Evolutionary conservation across 2,329 filamentous ascomycete genomes (phyloP), one percentile per base, ranked within the genome.

Genomic region (Myrmaecium sp.): DNA sequence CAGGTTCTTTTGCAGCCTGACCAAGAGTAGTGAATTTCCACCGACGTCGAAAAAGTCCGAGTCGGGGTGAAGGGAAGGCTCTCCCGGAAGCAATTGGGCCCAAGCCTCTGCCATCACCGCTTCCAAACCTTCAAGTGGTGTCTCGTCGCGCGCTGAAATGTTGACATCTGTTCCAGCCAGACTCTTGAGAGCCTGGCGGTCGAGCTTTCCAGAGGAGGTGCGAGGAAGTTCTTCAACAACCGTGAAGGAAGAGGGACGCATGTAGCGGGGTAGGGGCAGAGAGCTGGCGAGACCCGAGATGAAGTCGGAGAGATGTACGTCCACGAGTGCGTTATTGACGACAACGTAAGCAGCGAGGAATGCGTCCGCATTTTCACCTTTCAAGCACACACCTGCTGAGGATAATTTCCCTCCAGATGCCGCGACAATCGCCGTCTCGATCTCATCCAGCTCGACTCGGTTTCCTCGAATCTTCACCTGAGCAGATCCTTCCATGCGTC

Each of bases 401-500:
- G n/a, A n/a, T n/a, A 25, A 25, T 33, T 72, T 69, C 17, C 79
- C 34, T 11, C 36, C 33, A 3, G 19, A 17, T 5, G 30, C 20
- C 8, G 25, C 27, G 6, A 25, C 22, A 11, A 32, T 26, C 8
- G 29, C 36, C 8, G 33, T 25, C 21, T 38, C 34, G 21, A 41
- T 38, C 25, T 42, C 78, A 1, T 75, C 76, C 2, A 83, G 62
- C 41, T 83, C 75, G 26, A 84, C 65, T 16, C 80, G 62, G 46
- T 86, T 80, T 1, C 80, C 80, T 18, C 80, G 66, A 8, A 89
- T 61, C 49, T 89, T 89, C 26, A 89, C 71, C 47, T 91, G 82
- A 0, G 77, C 79, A 27, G 69, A 67, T 6, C 25, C 25, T 2
- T 66, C 66, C 11, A 91, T 70, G 8, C 81, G 69, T 0, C 82